phyloP scores from a whole-genome alignment of 805 yeast species.

The Maudiozyma turicensis region DNA sequence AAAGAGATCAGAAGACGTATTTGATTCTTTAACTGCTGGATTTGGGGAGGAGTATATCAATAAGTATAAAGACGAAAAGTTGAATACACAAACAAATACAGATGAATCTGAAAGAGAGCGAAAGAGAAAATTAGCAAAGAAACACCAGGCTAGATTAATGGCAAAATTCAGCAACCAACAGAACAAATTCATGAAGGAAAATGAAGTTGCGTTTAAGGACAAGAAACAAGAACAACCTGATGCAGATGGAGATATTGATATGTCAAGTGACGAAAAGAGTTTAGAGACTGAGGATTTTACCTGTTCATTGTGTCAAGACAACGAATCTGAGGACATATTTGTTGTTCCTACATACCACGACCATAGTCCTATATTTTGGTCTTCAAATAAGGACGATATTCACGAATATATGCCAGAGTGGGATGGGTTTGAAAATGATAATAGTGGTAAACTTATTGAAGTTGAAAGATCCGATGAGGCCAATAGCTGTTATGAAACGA shows the following conservation, averaged over 20 bases:
- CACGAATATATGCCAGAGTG: conserved; percentile 24
- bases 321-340: conserved; percentile 38
- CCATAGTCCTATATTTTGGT: conserved; percentile 42
- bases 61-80: conserved; percentile 39
- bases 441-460: conserved; percentile 14
- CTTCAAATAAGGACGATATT: conserved; percentile 19
- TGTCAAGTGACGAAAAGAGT: conserved; percentile 28
- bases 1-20: conserved; percentile 38
- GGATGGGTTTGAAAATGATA: conserved; percentile 22
- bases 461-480: conserved; percentile 7
- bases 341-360: conserved; percentile 49
- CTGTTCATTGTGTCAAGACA: conserved; percentile 55
- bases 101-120: conserved; percentile 49
- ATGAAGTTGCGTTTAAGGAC: conserved; percentile 28
- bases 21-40: conserved; percentile 42
- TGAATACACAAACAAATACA: conserved; percentile 29
- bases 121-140: conserved; percentile 47
- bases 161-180: conserved; percentile 65
- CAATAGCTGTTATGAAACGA: conserved; percentile 2
- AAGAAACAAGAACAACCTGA: conserved; percentile 28
- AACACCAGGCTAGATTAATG: conserved; percentile 52
- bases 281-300: conserved; percentile 26
- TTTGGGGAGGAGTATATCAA: conserved; percentile 49
- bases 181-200: conserved; percentile 54
- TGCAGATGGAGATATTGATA: conserved; percentile 36